These are phyloP conservation scores for Candida endomychidarum DNA, from an alignment of 805 yeast species.

Conservation along the genomic window DNA sequence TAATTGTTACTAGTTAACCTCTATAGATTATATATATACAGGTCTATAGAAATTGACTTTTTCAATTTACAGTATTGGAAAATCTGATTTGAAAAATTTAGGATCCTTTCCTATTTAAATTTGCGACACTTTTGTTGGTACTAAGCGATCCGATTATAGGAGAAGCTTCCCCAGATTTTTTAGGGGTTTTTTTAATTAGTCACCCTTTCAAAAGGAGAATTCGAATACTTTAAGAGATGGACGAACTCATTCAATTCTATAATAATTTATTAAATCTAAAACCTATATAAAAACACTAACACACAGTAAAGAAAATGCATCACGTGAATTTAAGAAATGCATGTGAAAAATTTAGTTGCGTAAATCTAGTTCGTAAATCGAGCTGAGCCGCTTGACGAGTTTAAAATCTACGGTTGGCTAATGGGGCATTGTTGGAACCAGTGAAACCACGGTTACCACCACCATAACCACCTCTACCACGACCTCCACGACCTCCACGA, in stretches of 20 bases:
- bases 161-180: conserved; percentile 1
- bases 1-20: too few relatives aligned
- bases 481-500: conserved; percentile 47
- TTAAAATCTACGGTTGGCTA: conserved; percentile 46
- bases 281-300: not conserved
- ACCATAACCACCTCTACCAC: conserved; percentile 29
- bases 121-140: conserved; percentile 2
- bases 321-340: conserved; percentile 12
- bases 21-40: not conserved
- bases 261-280: not conserved
- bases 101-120: not conserved
- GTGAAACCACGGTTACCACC: conserved; percentile 34
- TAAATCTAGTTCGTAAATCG: not conserved
- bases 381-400: too few relatives aligned
- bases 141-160: not conserved
- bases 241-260: not conserved
- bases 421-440: conserved; percentile 51
- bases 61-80: too few relatives aligned
- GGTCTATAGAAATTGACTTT: too few relatives aligned
- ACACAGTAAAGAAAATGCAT: not conserved
- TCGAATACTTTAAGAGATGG: not conserved
- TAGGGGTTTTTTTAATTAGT: too few relatives aligned
- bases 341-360: conserved; percentile 8
- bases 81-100: conserved; percentile 1
- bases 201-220: too few relatives aligned